Evolutionary conservation across 139 green algal species (phyloP), one percentile per base, ranked within the genome.

Genomic region (Chlorella ohadii): DNA sequence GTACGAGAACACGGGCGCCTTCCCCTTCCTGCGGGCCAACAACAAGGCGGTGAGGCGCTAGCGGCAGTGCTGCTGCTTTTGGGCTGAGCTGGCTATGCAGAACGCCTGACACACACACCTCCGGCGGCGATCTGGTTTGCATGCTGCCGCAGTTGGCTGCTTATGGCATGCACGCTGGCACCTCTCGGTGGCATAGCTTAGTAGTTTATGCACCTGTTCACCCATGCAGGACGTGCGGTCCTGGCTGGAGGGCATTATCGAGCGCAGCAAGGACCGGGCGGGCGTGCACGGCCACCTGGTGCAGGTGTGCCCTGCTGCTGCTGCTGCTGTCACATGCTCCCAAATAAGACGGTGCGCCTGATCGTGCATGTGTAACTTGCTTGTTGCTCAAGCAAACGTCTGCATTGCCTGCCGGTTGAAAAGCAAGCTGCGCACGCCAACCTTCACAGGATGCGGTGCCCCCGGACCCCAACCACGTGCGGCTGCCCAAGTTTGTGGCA

Each of bases 401-500:
- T n/a, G n/a, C n/a, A n/a, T n/a, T n/a, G n/a, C n/a, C n/a, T n/a
- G n/a, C n/a, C n/a, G n/a, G n/a, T n/a, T n/a, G n/a, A n/a, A n/a
- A n/a, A n/a, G n/a, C n/a, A n/a, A n/a, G n/a, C n/a, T n/a, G n/a
- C n/a, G n/a, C n/a, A n/a, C n/a, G n/a, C n/a, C n/a, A n/a, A n/a
- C n/a, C n/a, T n/a, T n/a, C 33, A 39, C 31, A 76, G n/a, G 87
- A 91, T 44, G 76, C 73, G n/a, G 78, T 83, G n/a, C 83, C 85
- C 28, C 27, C 56, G 1, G 78, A 87, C 33, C 41, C 56, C 33
- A 36, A 39, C 31, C 19, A 36, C 28, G 64, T 89, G 22, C 71
- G 22, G 9, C 72, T 91, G 34, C 88, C 88, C 36, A 80, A 83
- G 51, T 91, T 87, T 83, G 84, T 91, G 41, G 80, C 81, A 4